Evolutionary conservation across 140 eudicot genomes (phyloP), one percentile per base, ranked within the genome.

Genomic region (Cichorium intybus): DNA sequence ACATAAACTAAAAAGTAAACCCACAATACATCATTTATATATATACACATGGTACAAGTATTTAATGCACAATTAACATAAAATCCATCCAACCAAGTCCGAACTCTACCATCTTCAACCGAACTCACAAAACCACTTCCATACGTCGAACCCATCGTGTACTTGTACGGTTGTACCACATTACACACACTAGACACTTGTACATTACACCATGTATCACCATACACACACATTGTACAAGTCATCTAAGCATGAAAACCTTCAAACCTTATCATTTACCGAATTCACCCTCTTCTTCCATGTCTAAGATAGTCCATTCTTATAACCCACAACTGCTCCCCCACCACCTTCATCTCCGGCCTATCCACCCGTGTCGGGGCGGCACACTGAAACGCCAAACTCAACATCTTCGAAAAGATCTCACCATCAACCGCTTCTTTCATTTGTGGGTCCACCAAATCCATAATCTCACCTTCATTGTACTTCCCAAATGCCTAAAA

Each of bases 291-390:
- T 61, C 62, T 75, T 75, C 78, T 77, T 69, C 82, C 88, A 24
- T 81, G 78, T 43, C 61, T 79, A 57, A 82, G 74, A 71, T 83
- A 79, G 64, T 88, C 95, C 95, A 77, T 81, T 82, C 99, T 83
- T 16, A 88, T 88, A 27, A 62, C 87, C 99, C 99, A 92, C 11
- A 92, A 51, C 68, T 82, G 89, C 84, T 92, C 95, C 34, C 97
- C 95, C 23, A 85, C 99, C 21, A 70, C 34, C 71, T 85, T 88
- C 99, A 92, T 92, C 52, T 88, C 95, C 6, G 97, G 99, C 7
- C 99, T 85, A 68, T 92, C 97, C 0, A 61, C 80, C 59, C 96
- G 81, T 22, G 86, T 80, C 1, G 99, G 96, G n/a, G 99, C 99
- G 12, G 85, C 96, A 69, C 99, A 92, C 26, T 78, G 89, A 52